These are phyloP conservation scores for Hansenula sp. DNA, from an alignment of 1,139 yeast genomes.

Conservation along the genomic window DNA sequence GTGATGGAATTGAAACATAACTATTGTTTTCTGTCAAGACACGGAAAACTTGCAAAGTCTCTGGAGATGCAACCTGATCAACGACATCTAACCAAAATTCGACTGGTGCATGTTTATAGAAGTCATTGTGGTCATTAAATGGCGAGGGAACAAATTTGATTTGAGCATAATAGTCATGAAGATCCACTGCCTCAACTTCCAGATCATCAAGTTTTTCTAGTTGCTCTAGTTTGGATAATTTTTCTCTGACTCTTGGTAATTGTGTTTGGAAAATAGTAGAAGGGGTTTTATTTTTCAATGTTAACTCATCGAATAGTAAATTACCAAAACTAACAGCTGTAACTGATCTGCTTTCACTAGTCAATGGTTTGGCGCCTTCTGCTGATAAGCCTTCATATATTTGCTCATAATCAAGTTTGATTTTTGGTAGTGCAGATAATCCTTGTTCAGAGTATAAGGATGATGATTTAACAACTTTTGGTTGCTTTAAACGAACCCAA, in stretches of 20 bases:
- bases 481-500: conserved; percentile 19
- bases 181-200: conserved; percentile 25
- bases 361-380: background rate
- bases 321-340: conserved; percentile 23
- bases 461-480: conserved; percentile 4
- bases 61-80: conserved; percentile 37
- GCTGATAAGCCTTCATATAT: conserved; percentile 8
- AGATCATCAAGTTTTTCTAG: conserved; percentile 18
- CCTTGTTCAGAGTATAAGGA: background rate
- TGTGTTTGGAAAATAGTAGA: conserved; percentile 35
- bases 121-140: conserved; percentile 22
- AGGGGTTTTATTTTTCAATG: conserved; percentile 15
- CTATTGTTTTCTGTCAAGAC: conserved; percentile 15
- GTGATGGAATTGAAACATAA: conserved; percentile 15
- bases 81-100: conserved; percentile 53
- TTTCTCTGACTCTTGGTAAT: conserved; percentile 38
- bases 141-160: conserved; percentile 47
- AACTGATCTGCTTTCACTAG: background rate
- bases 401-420: conserved; percentile 7
- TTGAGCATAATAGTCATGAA: conserved; percentile 43
- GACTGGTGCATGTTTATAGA: conserved; percentile 43
- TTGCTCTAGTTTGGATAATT: conserved; percentile 29
- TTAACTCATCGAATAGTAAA: conserved; percentile 12
- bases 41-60: conserved; percentile 26
- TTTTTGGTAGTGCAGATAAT: conserved; percentile 4